Conservation (phyloP, 2,329 filamentous ascomycete genomes). For the Diatrype stigma region DNA sequence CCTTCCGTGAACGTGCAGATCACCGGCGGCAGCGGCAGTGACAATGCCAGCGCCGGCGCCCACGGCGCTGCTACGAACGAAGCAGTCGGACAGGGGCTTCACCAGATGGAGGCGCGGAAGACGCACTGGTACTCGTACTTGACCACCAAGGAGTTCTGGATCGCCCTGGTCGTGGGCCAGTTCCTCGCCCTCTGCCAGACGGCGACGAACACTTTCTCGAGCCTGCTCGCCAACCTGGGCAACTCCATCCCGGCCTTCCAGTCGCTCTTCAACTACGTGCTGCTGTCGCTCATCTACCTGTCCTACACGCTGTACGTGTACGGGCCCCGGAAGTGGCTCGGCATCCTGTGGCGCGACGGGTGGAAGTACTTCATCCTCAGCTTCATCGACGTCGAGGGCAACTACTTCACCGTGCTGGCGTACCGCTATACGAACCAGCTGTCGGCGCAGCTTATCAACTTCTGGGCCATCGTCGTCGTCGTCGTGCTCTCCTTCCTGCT, state of each 20-base stretch:
- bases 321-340: conserved; percentile 66
- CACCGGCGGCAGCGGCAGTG: conserved; percentile 14
- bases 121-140: conserved; percentile 70
- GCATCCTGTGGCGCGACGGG: conserved; percentile 63
- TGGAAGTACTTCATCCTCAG: conserved; percentile 94
- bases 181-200: conserved; percentile 86
- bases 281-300: conserved; percentile 80
- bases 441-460: conserved; percentile 93
- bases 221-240: conserved; percentile 60
- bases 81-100: conserved; percentile 47
- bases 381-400: conserved; percentile 92
- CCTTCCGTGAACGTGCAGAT: conserved; percentile 21
- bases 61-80: conserved; percentile 24
- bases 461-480: conserved; percentile 95
- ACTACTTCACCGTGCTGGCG: conserved; percentile 95
- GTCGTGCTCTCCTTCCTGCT: conserved; percentile 79
- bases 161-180: conserved; percentile 77
- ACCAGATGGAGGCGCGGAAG: conserved; percentile 49
- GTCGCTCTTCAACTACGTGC: conserved; percentile 88
- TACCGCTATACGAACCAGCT: conserved; percentile 91
- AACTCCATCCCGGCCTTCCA: conserved; percentile 93
- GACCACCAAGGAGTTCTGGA: conserved; percentile 81
- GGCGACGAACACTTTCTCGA: conserved; percentile 84
- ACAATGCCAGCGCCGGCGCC: conserved; percentile 15
- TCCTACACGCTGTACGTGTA: conserved; percentile 74